These are phyloP conservation scores for Lagenaria siceraria DNA, from an alignment of 306 rosid genomes.

Conservation along the genomic window DNA sequence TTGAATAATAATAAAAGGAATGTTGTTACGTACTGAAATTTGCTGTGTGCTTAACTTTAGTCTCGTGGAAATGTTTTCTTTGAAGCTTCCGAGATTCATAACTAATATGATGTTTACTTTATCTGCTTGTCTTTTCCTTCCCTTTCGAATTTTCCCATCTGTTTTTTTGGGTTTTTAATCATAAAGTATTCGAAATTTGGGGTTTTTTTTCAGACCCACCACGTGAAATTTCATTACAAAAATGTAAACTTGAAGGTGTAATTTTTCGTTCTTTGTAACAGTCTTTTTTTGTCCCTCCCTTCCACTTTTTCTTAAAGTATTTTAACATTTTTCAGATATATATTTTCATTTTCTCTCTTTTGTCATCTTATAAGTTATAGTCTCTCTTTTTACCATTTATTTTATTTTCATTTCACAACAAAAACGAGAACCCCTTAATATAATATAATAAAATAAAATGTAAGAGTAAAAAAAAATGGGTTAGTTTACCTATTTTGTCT, in stretches of 20 bases:
- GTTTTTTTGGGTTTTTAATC: neutral
- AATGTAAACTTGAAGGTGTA: neutral
- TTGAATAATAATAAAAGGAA: neutral
- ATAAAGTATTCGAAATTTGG: neutral
- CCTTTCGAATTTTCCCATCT: slow-evolving; percentile 2
- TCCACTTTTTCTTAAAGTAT: neutral
- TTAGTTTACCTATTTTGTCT: no score
- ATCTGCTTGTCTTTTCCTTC: slow-evolving; percentile 3
- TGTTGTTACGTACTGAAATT: neutral
- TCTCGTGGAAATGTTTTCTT: neutral
- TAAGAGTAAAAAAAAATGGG: no score
- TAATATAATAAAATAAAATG: neutral
- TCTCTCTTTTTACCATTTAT: neutral
- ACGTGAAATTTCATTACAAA: slow-evolving; percentile 44
- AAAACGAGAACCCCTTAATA: neutral
- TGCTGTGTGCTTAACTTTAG: no score
- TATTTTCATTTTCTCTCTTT: neutral
- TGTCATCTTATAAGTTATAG: neutral
- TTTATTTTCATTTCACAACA: neutral
- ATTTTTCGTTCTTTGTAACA: neutral
- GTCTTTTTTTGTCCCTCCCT: neutral
- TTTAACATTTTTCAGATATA: neutral
- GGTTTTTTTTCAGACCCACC: slow-evolving; percentile 29
- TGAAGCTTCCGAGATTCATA: neutral
- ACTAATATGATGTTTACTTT: neutral